Evolutionary conservation across 2,329 filamentous ascomycete species (phyloP).

Genomic region (Ophidiomyces ophidiicola): DNA sequence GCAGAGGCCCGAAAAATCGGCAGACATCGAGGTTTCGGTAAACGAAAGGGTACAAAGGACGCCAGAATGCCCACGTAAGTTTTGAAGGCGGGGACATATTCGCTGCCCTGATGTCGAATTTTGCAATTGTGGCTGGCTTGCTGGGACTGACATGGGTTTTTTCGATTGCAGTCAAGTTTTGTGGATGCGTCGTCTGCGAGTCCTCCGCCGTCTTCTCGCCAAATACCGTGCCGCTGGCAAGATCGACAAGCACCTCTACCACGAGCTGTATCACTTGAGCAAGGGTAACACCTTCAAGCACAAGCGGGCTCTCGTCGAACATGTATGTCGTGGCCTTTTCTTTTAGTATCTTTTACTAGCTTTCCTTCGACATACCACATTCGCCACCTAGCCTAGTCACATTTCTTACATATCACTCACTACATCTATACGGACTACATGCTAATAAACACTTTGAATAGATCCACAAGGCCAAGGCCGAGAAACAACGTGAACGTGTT

Average conservation of each 20-base stretch:
- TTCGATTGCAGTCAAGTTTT: constrained; percentile 66
- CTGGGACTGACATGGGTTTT: neutral
- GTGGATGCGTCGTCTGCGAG: constrained; percentile 99
- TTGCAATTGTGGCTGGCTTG: no score
- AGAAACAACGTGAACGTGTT: constrained; percentile 90
- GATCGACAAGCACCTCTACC: constrained; percentile 99
- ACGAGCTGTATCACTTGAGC: constrained; percentile 99
- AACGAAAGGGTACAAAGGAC: constrained; percentile 99
- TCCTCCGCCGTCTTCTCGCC: constrained; percentile 96
- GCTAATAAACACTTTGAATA: constrained; percentile 31
- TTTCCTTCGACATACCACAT: no score
- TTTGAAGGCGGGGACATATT: constrained; percentile 13
- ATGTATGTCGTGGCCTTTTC: constrained; percentile 76
- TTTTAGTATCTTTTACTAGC: neutral
- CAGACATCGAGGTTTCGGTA: constrained; percentile 98
- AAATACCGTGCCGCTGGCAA: constrained; percentile 99
- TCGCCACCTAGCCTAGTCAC: constrained; percentile 1
- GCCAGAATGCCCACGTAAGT: constrained; percentile 96
- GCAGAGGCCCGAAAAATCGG: constrained; percentile 89
- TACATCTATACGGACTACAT: constrained; percentile 2
- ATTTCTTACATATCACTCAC: neutral
- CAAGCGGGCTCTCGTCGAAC: constrained; percentile 99
- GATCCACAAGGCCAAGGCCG: constrained; percentile 99
- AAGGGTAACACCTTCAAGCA: constrained; percentile 99
- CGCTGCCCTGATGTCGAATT: neutral